Base-by-base conservation (phyloP, 2,329 filamentous ascomycete species). In the Nigrospora osmanthi region DNA sequence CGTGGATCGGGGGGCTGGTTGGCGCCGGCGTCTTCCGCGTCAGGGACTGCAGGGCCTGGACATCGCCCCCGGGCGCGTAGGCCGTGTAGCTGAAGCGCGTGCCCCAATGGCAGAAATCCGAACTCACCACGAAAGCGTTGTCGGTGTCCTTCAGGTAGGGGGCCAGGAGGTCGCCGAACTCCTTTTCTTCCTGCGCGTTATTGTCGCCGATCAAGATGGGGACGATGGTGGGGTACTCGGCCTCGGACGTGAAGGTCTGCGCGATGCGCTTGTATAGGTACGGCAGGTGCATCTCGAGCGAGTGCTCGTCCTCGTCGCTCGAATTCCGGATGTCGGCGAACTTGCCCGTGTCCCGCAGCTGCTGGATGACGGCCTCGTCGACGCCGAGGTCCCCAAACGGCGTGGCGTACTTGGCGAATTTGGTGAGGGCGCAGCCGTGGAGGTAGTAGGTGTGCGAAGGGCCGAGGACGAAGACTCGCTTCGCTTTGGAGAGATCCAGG, bases 101-200 rank as follows among this genome's bases (percentile, higher is more conserved):
- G 11, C 93, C 93, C 93, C 93, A 98, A 65, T 98, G 93, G 52
- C 91, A 96, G 63, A 98, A 98, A 63, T 98, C 93, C 1, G 89
- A 95, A 62, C 87, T 93, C 51, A 97, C 77, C 49, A 98, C 77
- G 60, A 97, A 96, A 2, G 84, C 81, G 49, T 87, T 94, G 12
- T 75, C 69, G 0, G 83, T 78, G 54, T 95, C 85, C 32, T 73
- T 71, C 7, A 98, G 68, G 61, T 93, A 95, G 0, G 85, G 83
- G 1, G 86, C 79, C 9, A 98, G 71, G n/a, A 89, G 61, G 23
- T 69, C 57, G 3, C 89, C 93, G 46, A 85, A 80, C 2, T 64
- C 68, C 41, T 78, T 77, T 65, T 97, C 91, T 3, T 82, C 78
- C 0, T 67, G 48, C 0, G 75, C 67, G 43, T 75, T 76, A 34